Percentiles rank a stretch among this genome's conserved stretches.
Conservation (phyloP, 2,329 filamentous ascomycete genomes). For the Phoma sp. region DNA sequence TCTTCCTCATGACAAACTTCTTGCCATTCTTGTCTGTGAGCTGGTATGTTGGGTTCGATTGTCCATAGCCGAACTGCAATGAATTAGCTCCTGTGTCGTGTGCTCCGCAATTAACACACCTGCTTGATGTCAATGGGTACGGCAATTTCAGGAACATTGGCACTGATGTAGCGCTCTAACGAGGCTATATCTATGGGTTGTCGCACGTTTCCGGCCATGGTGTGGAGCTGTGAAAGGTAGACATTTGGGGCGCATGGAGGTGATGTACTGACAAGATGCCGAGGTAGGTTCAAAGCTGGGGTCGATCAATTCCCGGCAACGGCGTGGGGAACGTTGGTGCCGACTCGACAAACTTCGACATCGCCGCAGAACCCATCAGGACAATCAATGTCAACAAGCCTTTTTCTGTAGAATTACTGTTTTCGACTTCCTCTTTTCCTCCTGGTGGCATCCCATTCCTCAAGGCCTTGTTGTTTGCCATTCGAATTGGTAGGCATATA, state of each 20-base stretch:
- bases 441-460: too few species aligned
- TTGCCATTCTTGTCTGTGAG: conserved; percentile 74
- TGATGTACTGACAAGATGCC: conserved; percentile 16
- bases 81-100: conserved; percentile 8
- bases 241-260: conserved; percentile 21
- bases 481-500: too few species aligned
- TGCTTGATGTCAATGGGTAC: conserved; percentile 88
- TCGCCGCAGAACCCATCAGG: too few species aligned
- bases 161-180: conserved; percentile 78
- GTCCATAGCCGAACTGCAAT: conserved; percentile 88
- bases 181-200: conserved; percentile 87
- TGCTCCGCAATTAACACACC: conserved; percentile 58
- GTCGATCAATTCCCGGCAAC: too few species aligned
- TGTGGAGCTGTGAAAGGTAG: conserved; percentile 26
- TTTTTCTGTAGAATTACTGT: too few species aligned
- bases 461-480: too few species aligned
- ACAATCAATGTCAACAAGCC: too few species aligned
- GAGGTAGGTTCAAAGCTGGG: conserved; percentile 10
- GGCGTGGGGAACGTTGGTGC: conserved; percentile 5
- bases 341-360: conserved; percentile 10
- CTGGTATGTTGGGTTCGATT: conserved; percentile 97
- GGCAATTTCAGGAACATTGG: conserved; percentile 83
- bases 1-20: conserved; percentile 93
- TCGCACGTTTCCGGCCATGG: conserved; percentile 85
- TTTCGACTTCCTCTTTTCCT: too few species aligned